phyloP scores from a whole-genome alignment of 345 rosid genomes.

The Populus tremula region DNA sequence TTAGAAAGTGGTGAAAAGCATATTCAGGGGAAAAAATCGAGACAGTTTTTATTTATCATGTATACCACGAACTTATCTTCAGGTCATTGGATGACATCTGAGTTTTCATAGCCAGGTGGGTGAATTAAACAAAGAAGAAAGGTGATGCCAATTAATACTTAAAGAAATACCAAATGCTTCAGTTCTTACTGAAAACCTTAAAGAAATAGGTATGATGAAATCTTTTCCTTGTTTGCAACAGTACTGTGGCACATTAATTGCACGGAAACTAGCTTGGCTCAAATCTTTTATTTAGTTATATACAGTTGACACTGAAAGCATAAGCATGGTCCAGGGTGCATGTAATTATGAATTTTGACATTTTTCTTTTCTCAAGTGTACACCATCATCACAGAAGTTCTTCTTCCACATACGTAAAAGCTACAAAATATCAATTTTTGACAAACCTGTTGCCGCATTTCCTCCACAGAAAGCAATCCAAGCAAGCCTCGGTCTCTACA shows the following conservation, averaged over 20 bases:
- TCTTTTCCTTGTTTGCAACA: neutral
- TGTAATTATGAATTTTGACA: neutral
- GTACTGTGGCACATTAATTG: neutral
- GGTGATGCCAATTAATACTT: neutral
- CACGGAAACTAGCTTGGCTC: neutral
- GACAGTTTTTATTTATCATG: neutral
- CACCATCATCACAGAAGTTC: neutral
- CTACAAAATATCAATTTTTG: neutral
- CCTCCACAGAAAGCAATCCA: constrained; percentile 83
- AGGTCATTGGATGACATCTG: neutral
- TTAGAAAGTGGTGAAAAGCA: neutral
- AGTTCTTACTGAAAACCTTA: neutral
- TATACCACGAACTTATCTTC: neutral
- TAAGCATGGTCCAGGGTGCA: neutral
- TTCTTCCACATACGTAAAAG: neutral
- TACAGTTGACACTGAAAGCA: neutral
- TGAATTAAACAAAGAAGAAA: neutral
- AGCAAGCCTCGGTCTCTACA: constrained; percentile 94
- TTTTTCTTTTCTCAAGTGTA: neutral
- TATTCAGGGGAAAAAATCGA: neutral
- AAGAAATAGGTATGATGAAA: no score
- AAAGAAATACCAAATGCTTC: neutral
- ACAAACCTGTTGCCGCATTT: constrained; percentile 86
- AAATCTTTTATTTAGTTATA: neutral
- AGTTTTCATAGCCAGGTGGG: neutral